Evolutionary conservation across 1,139 yeast genomes (phyloP).

Genomic region (Protomyces arabidopsidicola): DNA sequence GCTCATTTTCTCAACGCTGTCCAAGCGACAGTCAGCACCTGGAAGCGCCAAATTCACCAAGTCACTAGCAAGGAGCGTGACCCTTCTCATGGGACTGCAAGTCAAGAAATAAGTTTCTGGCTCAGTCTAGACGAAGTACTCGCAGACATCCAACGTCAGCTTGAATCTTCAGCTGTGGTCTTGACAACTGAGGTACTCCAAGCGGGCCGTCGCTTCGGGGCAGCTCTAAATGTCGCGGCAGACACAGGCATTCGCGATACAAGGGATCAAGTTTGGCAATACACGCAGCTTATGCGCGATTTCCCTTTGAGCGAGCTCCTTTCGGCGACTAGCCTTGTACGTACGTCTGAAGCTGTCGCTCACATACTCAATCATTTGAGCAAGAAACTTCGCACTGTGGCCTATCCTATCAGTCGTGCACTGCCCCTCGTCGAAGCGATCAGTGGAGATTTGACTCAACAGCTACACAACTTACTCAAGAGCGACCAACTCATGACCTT

Average conservation of each 20-base stretch:
- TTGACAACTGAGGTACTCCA: conserved; percentile 61
- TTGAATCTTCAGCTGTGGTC: conserved; percentile 52
- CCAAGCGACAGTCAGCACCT: conserved; percentile 61
- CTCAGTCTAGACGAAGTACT: conserved; percentile 63
- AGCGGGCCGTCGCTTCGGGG: conserved; percentile 72
- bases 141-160: conserved; percentile 54
- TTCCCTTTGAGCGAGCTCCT: conserved; percentile 62
- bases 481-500: conserved; percentile 42
- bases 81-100: conserved; percentile 55
- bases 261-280: conserved; percentile 40
- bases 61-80: conserved; percentile 52
- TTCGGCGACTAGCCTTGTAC: conserved; percentile 48
- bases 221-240: conserved; percentile 55
- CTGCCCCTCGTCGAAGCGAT: conserved; percentile 61
- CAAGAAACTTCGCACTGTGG: conserved; percentile 52
- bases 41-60: conserved; percentile 64
- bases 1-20: conserved; percentile 58
- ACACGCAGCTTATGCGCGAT: conserved; percentile 62
- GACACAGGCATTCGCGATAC: conserved; percentile 68
- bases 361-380: conserved; percentile 60
- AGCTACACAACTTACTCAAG: conserved; percentile 37
- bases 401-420: conserved; percentile 65
- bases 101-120: conserved; percentile 80
- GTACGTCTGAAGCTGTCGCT: conserved; percentile 48
- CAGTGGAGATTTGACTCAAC: conserved; percentile 46